These are phyloP conservation scores for Phialophora macrospora DNA, from an alignment of 2,329 filamentous ascomycete species.

Conservation along the genomic window DNA sequence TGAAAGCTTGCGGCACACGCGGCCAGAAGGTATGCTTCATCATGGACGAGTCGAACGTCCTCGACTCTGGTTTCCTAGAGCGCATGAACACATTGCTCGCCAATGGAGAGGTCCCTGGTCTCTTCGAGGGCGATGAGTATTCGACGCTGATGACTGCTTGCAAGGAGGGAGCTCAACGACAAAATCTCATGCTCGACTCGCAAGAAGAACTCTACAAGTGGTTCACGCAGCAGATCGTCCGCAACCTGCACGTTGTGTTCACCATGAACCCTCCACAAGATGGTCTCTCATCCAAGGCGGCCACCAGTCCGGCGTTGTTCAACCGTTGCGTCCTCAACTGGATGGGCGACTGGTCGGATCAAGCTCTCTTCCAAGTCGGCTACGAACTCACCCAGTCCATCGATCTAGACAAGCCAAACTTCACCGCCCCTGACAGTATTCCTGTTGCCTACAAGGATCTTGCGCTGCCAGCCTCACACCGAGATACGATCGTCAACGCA, in stretches of 20 bases:
- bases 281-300: conserved; percentile 91
- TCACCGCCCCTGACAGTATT: conserved; percentile 84
- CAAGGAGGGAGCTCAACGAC: conserved; percentile 95
- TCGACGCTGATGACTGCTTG: conserved; percentile 99
- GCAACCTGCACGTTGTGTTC: conserved; percentile 98
- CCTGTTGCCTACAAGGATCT: conserved; percentile 90
- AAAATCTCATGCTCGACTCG: conserved; percentile 92
- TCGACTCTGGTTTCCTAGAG: conserved; percentile 98
- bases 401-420: conserved; percentile 87
- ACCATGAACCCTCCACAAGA: conserved; percentile 99
- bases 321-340: conserved; percentile 99
- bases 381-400: conserved; percentile 95
- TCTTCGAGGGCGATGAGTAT: conserved; percentile 99
- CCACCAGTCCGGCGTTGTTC: conserved; percentile 96
- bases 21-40: conserved; percentile 99
- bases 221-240: conserved; percentile 99
- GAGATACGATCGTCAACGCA: conserved; percentile 90
- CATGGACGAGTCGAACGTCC: conserved; percentile 98
- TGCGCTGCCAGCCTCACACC: conserved; percentile 81
- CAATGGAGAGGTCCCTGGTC: conserved; percentile 97
- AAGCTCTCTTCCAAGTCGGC: conserved; percentile 96
- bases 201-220: conserved; percentile 99
- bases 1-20: conserved; percentile 93
- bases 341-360: conserved; percentile 99
- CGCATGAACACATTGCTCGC: conserved; percentile 98